Conservation (phyloP, 805 yeast species). For the Lachancea nothofagi region DNA sequence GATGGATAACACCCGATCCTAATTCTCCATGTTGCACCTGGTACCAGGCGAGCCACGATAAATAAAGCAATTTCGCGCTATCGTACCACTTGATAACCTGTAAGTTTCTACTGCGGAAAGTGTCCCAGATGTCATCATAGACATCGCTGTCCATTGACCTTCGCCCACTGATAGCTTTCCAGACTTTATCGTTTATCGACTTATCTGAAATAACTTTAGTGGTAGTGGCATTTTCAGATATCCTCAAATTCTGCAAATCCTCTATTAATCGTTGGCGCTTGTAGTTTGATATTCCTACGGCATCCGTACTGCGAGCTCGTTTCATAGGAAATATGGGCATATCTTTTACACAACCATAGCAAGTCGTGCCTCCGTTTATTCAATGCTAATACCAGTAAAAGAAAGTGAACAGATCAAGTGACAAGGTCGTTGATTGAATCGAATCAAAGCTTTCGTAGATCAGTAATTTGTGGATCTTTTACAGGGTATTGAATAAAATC, state of each 20-base stretch:
- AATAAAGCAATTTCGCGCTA: conserved; percentile 17
- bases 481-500: too few species aligned
- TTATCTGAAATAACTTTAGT: background rate
- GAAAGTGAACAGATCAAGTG: too few species aligned
- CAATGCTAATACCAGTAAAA: too few species aligned
- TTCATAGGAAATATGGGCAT: conserved; percentile 21
- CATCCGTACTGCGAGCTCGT: conserved; percentile 27
- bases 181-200: conserved; percentile 3
- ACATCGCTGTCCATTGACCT: conserved; percentile 12
- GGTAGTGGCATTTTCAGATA: conserved; percentile 10
- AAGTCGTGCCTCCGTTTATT: too few species aligned
- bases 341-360: background rate
- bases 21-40: conserved; percentile 12
- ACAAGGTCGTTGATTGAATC: too few species aligned
- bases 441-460: too few species aligned
- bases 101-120: conserved; percentile 23
- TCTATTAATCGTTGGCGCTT: conserved; percentile 30
- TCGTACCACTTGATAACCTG: conserved; percentile 30
- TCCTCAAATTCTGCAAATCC: conserved; percentile 30
- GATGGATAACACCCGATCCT: conserved; percentile 16
- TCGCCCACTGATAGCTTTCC: conserved; percentile 9
- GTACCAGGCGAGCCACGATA: conserved; percentile 32
- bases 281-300: conserved; percentile 27
- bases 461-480: too few species aligned
- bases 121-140: conserved; percentile 23